Base-by-base conservation (phyloP, 495 filamentous ascomycete genomes). In the Arthonia radiata region DNA sequence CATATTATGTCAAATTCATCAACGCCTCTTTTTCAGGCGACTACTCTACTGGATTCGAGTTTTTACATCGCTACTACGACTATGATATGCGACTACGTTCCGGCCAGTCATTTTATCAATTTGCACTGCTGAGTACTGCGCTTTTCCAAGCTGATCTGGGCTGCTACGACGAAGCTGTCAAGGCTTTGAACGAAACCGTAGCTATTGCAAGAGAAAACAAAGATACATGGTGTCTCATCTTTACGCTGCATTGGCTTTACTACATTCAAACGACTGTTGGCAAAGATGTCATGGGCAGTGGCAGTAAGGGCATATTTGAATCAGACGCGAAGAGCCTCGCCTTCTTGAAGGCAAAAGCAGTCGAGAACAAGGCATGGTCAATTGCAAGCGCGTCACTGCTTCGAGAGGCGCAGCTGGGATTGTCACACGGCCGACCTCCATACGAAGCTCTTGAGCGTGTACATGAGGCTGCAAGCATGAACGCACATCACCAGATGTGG, bases 131-230 rank as follows among this genome's bases (percentile, higher is more conserved):
- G 35, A 92, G 91, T 41, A 57, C 90, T 14, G 82, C 79, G 8
- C 76, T 93, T 25, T 61, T 94, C 8, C 83, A 94, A 38, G 79
- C 82, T 2, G 89, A 94, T 47, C 94, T 93, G 49, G 83, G 81
- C 18, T 90, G 78, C 33, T 73, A 78, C 44, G 58, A 61, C 22
- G 86, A 94, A 51, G 81, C 83, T n/a, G 62, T 93, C 11, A 67
- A 73, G 4, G 79, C 81, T 2, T 89, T 94, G 68, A 62, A 81
- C 32, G 86, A 94, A 45, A 78, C 81, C 2, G 77, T 94, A 9
- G 67, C 79, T 0, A 82, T 78, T 16, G 86, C 86, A 0, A 57
- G 83, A 30, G 86, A 94, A 46, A 86, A 86, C 37, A 68, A 79
- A 31, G 86, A 97, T 37, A 76, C 75, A 59, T 67, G 61, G 5